A percentile compares a stretch with the other conserved stretches of the same genome.
phyloP scores from a whole-genome alignment of 2,329 filamentous ascomycete species.

The Teratosphaeria viscida region DNA sequence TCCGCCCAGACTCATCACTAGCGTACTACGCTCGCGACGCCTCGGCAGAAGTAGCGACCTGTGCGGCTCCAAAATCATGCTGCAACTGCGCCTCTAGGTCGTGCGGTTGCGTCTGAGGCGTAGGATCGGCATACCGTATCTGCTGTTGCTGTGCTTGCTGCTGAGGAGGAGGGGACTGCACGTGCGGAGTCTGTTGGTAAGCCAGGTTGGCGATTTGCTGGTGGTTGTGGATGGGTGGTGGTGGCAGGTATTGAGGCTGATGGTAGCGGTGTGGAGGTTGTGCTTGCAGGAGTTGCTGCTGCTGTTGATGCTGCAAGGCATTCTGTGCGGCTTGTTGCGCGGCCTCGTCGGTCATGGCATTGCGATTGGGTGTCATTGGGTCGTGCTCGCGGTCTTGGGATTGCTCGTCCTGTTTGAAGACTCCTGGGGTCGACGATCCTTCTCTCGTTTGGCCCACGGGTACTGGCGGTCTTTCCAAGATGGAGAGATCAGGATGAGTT shows the following conservation, averaged over 20 bases:
- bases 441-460: not conserved
- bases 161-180: not conserved
- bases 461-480: slow-evolving; percentile 6
- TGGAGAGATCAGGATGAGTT: slow-evolving; percentile 19
- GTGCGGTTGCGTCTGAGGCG: not conserved
- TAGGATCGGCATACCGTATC: not conserved
- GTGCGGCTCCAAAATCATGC: not conserved
- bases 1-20: not conserved
- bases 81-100: not conserved
- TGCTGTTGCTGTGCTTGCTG: not conserved
- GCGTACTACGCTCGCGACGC: not conserved
- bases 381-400: not conserved
- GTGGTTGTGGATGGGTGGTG: not conserved
- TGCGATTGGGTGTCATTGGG: not conserved
- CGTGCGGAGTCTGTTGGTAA: not conserved
- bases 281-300: slow-evolving; percentile 1
- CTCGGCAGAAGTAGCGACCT: not conserved
- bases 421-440: not conserved
- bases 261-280: slow-evolving; percentile 1
- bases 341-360: not conserved
- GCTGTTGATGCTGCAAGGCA: not conserved
- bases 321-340: not conserved
- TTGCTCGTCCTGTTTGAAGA: not conserved
- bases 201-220: not conserved
- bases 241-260: slow-evolving; percentile 1